Base-by-base conservation (phyloP, 257 asterid species). In the Schizonepeta tenuifolia region DNA sequence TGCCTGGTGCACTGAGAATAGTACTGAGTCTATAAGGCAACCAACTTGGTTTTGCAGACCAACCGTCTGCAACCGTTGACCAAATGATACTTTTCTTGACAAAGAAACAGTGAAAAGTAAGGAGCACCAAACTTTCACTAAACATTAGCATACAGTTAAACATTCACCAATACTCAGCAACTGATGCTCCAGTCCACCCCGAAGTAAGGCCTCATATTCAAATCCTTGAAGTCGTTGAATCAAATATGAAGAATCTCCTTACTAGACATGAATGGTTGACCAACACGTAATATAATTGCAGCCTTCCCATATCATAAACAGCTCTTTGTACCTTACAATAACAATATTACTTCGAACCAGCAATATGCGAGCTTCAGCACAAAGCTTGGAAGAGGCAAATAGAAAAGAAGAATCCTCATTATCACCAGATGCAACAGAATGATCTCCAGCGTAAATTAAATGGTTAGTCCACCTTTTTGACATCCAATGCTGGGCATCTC, bases 391-490 rank as follows among this genome's bases (percentile, higher is more conserved):
- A 22, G 63, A 38, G 28, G 53, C 43, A 69, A 24, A 72, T 26
- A 18, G 54, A 13, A 65, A 44, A 66, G 18, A 50, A 68, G 61
- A n/a, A 43, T 67, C 60, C 41, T 54, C 57, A 63, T 43, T 51
- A 64, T 41, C 31, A 69, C 59, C 57, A 70, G 35, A 35, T 26
- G 43, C 40, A 58, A 57, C 46, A 12, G 47, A 67, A 75, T 40
- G 35, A 67, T 53, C 59, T 47, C 63, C 50, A 73, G n/a, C n/a
- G n/a, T n/a, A n/a, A n/a, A 49, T 68, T 10, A 17, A 49, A 69
- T 24, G 12, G n/a, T 18, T 56, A 5, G 7, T 24, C 36, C 60
- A 60, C 14, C 18, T 20, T 69, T 69, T 38, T 14, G 46, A 62
- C 58, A 61, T 31, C 8, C 46, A 67, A 28, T 6, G 59, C 49